Percentiles rank a stretch among this genome's conserved stretches.
phyloP scores from a whole-genome alignment of 441 rosid species.

The Erodium trifolium region DNA sequence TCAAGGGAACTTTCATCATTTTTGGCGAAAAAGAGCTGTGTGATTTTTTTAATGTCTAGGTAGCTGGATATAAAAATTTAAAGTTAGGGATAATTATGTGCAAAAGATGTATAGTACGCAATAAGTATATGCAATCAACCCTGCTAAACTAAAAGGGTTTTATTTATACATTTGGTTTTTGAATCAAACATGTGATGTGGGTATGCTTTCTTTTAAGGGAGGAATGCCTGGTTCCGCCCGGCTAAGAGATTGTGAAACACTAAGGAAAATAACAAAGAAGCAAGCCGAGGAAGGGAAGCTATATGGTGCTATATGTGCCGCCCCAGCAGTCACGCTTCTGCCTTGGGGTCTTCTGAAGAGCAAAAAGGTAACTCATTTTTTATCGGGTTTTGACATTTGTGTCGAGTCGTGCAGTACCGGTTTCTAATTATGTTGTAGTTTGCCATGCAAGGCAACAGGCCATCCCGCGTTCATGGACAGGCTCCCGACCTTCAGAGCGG shows the following conservation, averaged over 20 bases:
- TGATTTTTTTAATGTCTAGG: too few relatives aligned
- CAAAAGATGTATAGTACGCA: too few relatives aligned
- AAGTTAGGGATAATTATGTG: too few relatives aligned
- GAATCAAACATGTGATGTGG: background rate
- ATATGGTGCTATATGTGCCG: constrained; percentile 85
- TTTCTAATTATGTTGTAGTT: constrained; percentile 42
- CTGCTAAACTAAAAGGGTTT: too few relatives aligned
- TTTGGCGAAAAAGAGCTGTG: too few relatives aligned
- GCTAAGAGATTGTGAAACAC: constrained; percentile 65
- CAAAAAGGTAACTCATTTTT: constrained; percentile 42
- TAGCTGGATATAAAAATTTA: too few relatives aligned
- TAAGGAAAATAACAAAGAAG: constrained; percentile 53
- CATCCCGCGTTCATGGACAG: constrained; percentile 81
- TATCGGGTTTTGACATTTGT: constrained; percentile 1
- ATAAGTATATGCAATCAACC: too few relatives aligned
- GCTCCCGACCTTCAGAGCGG: constrained; percentile 94
- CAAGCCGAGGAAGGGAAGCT: constrained; percentile 69
- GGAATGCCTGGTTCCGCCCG: constrained; percentile 97
- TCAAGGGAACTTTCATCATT: too few relatives aligned
- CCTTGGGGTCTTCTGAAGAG: constrained; percentile 85
- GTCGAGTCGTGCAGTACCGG: too few relatives aligned
- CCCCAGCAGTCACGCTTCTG: constrained; percentile 88
- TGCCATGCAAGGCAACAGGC: constrained; percentile 67
- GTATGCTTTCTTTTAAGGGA: constrained; percentile 42
- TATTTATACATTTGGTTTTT: background rate